Evolutionary conservation across 768 basidiomycete species (phyloP).

Genomic region (Amanita pallidorosea): DNA sequence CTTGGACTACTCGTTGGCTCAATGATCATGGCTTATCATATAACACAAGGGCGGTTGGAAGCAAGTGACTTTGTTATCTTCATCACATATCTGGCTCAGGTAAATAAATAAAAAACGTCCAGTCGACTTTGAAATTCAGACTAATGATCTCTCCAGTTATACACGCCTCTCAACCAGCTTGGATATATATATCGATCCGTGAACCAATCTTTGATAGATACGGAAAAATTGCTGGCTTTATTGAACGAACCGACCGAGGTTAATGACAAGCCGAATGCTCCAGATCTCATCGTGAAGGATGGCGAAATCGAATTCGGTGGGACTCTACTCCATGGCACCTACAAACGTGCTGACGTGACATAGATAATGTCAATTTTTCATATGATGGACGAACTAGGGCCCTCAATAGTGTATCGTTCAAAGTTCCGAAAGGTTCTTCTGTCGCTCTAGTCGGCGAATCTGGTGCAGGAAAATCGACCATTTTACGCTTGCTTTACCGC

Average conservation of each 20-base stretch:
- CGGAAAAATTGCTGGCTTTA: slow-evolving; percentile 74
- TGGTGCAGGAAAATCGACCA: slow-evolving; percentile 76
- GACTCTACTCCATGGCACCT: slow-evolving; percentile 11
- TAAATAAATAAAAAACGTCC: slow-evolving; percentile 20
- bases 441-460: slow-evolving; percentile 87
- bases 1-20: slow-evolving; percentile 75
- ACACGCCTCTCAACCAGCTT: slow-evolving; percentile 66
- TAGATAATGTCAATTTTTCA: slow-evolving; percentile 80
- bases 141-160: slow-evolving; percentile 32
- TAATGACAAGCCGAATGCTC: slow-evolving; percentile 67
- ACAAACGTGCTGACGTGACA: slow-evolving; percentile 1
- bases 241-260: slow-evolving; percentile 79
- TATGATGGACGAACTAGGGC: slow-evolving; percentile 68
- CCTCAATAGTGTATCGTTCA: slow-evolving; percentile 75
- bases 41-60: slow-evolving; percentile 40
- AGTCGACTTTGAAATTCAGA: slow-evolving; percentile 1
- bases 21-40: slow-evolving; percentile 64
- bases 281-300: slow-evolving; percentile 57
- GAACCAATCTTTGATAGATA: slow-evolving; percentile 69
- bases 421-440: slow-evolving; percentile 74
- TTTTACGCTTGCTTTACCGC: slow-evolving; percentile 79
- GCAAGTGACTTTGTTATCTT: slow-evolving; percentile 68
- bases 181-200: slow-evolving; percentile 72
- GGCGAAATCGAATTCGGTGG: slow-evolving; percentile 84
- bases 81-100: slow-evolving; percentile 74